Evolutionary conservation across 2,329 filamentous ascomycete species (phyloP), one percentile per base, ranked within the genome.

Genomic region (Nigrograna mackinnonii): DNA sequence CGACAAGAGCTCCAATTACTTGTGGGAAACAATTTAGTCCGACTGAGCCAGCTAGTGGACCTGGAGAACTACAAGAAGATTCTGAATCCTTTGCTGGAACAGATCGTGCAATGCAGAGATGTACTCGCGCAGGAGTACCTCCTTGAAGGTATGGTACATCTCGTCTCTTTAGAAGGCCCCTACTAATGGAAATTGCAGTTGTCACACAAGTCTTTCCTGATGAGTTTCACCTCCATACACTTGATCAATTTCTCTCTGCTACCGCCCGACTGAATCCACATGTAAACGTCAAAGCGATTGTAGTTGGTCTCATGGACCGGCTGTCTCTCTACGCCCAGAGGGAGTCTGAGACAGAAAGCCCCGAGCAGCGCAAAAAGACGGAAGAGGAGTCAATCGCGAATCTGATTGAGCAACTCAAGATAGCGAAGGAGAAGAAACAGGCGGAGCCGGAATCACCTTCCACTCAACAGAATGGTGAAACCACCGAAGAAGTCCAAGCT

Each of bases 181-280:
- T 43, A 46, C 58, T 66, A 55, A 69, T 43, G 54, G 50, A 52
- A n/a, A n/a, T 26, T 37, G 26, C 49, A 83, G 94, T 99, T 50
- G 95, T 99, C 54, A 99, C 92, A 4, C 95, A 99, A 70, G 94
- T 97, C 39, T 99, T 99, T 75, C 94, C 94, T 1, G 94, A 99
- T 71, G 94, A 99, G 65, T 99, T 92, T 67, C 95, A 99, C 70
- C 82, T 99, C 17, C 91, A 99, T 66, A 99, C 94, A 0, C 82
- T 99, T 22, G 94, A 97, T 64, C 87, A 96, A 65, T 89, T 99
- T 67, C 83, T 99, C 22, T 94, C 87, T 6, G 94, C 94, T 5
- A 95, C 96, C 22, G 90, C 92, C 12, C 81, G 92, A 44, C 78
- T 99, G 26, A 96, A 99, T 60, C 94, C 92, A 0, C 89, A 97